Base-by-base conservation (phyloP, 139 green algal genomes). In the Cymbomonas tetramitiformis region DNA sequence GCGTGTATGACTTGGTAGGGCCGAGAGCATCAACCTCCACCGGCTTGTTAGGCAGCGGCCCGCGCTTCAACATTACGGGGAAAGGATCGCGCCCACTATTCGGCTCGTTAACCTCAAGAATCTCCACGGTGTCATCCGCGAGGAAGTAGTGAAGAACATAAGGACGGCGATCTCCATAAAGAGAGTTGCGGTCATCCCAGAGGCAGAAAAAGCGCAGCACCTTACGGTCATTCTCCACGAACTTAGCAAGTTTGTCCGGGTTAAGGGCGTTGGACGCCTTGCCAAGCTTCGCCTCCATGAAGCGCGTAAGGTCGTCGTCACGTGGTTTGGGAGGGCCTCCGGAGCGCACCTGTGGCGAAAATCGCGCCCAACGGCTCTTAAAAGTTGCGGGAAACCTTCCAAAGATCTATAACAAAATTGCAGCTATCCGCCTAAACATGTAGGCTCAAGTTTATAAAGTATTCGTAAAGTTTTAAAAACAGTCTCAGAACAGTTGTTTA, bases 111-210 rank as follows among this genome's bases (percentile, higher is more conserved):
- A 82, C 56, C 70, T 96, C 87, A 39, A 92, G 72, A 28, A 96
- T 83, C 72, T 95, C 87, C 10, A 91, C 79, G 0, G 77, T 90
- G 75, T 93, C 80, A 58, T 94, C 86, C 62, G 88, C 82, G 31
- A 95, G 71, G 62, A 84, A 95, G 70, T 86, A 94, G 67, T 93
- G 85, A 55, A 97, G 65, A 44, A 86, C 71, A 62, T 89, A 94
- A 25, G 77, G 77, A 6, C 79, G 67, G n/a, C 81, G 64, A 58
- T 93, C 82, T 19, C 86, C 86, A 62, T 84, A 91, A 62, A 91
- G 69, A 0, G 48, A 30, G 28, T 67, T 51, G 4, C 77, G 55
- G 68, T 94, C 83, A 43, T 95, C 85, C 84, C 85, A 95, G 3
- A 95, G 61, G 58, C 70, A 79, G 65, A 68, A 85, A 76, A 92